Evolutionary conservation across 2,329 filamentous ascomycete genomes (phyloP), one percentile per base, ranked within the genome.

Genomic region (Epichloe elymi): DNA sequence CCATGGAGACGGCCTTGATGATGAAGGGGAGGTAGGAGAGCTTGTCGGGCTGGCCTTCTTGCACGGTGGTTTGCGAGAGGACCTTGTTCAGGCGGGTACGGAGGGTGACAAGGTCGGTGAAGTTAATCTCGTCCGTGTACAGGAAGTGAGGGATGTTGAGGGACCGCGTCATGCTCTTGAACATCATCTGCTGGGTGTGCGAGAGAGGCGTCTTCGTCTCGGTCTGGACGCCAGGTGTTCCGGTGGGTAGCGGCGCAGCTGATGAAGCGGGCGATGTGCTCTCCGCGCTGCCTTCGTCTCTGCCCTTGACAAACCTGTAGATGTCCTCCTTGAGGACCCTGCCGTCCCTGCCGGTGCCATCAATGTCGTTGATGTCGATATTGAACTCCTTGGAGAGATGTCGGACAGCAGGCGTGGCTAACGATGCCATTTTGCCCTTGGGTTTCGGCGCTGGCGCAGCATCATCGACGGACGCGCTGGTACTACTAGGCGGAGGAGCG

Each of bases 141-240:
- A 97, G 80, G 70, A 98, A 96, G 69, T 97, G 93, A 0, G 93
- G 93, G 60, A 96, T 97, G 48, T 70, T 80, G 56, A 98, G 77
- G 2, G 91, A 96, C 53, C 82, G 82, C 14, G 91, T 96, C 93
- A 98, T 98, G 54, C 83, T 79, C 72, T 94, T 96, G 81, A 95
- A 97, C 93, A 98, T 98, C 63, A 88, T 85, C 38, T 79, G 76
- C 70, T 97, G 91, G 14, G 87, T 85, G 38, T 83, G 83, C 12
- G 87, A 87, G 54, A 98, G 73, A 52, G 79, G 72, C 35, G 84
- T 74, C 2, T 74, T 68, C 8, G 82, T 85, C 67, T 97, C 93
- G 50, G 71, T 71, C 65, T 86, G 84, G 44, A 71, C 69, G 8
- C 68, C 59, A 20, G 65, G 58, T 20, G 57, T 49, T 23, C 50